Evolutionary conservation across 2,329 filamentous ascomycete genomes (phyloP).

Genomic region (Diaporthe vexans): DNA sequence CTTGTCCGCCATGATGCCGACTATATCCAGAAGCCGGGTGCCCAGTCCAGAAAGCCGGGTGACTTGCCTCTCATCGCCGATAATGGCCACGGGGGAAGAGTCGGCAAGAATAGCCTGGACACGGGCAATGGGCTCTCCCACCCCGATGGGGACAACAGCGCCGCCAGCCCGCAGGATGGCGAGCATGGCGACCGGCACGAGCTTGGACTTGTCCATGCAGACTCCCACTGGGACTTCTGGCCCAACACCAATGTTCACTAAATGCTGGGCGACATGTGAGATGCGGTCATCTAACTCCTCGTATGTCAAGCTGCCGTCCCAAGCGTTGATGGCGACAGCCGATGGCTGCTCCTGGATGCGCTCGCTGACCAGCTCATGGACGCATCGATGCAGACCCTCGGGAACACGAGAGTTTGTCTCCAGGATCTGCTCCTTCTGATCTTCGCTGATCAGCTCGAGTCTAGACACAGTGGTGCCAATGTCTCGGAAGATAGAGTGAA

Average conservation of each 20-base stretch:
- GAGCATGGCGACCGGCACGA: constrained; percentile 42
- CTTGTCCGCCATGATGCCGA: not conserved
- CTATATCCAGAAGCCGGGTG: not conserved
- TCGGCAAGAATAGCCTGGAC: not conserved
- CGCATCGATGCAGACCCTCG: not conserved
- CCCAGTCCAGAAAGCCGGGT: not conserved
- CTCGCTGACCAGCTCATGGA: not conserved
- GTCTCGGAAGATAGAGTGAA: not conserved
- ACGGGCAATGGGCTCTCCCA: not conserved
- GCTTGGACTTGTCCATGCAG: constrained; percentile 41
- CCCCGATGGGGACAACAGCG: constrained; percentile 44
- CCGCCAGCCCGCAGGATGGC: constrained; percentile 45
- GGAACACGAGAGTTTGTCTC: not conserved
- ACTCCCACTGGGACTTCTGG: constrained; percentile 39
- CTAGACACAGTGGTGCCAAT: not conserved
- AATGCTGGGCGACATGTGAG: constrained; percentile 24
- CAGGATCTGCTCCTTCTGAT: not conserved
- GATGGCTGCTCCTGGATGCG: not conserved
- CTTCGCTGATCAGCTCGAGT: constrained; percentile 1
- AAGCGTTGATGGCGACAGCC: constrained; percentile 31
- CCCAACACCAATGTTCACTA: constrained; percentile 33
- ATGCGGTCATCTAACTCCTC: constrained; percentile 31
- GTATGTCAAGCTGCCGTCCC: constrained; percentile 41
- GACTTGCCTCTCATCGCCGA: not conserved
- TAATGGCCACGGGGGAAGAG: not conserved